A percentile compares a stretch with the other conserved stretches of the same genome.
Conservation (phyloP, 768 basidiomycete genomes). For the Grammothele lineata region DNA sequence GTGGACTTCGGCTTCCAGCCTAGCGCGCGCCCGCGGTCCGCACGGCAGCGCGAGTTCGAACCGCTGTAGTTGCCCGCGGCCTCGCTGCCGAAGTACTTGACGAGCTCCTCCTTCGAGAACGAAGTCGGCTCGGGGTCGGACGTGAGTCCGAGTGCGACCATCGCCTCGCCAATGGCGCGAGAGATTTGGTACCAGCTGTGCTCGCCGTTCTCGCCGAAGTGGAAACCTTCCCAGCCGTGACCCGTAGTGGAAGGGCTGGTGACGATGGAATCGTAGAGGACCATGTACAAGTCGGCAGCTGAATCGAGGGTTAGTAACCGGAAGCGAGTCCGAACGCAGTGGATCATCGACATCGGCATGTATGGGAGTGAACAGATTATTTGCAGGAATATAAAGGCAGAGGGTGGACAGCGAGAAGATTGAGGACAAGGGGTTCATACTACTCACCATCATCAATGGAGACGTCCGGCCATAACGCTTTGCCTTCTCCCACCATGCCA, state of each 20-base stretch:
- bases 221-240: slow-evolving; percentile 33
- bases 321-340: background rate
- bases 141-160: slow-evolving; percentile 28
- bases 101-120: slow-evolving; percentile 44
- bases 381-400: background rate
- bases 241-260: slow-evolving; percentile 22
- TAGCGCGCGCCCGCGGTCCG: slow-evolving; percentile 33
- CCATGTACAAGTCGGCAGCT: slow-evolving; percentile 43
- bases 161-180: slow-evolving; percentile 31
- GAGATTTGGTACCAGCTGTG: slow-evolving; percentile 31
- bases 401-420: too few relatives aligned
- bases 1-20: slow-evolving; percentile 52
- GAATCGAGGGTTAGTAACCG: background rate
- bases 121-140: slow-evolving; percentile 37
- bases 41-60: slow-evolving; percentile 24
- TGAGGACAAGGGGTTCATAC: too few relatives aligned
- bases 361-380: background rate
- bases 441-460: slow-evolving; percentile 49
- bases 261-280: slow-evolving; percentile 37
- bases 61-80: slow-evolving; percentile 4
- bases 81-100: slow-evolving; percentile 19
- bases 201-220: slow-evolving; percentile 32
- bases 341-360: too few relatives aligned
- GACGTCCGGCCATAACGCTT: slow-evolving; percentile 57
- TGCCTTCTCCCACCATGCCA: slow-evolving; percentile 53